phyloP scores from a whole-genome alignment of 148 eudicot species.

The Heliosperma pusillum region DNA sequence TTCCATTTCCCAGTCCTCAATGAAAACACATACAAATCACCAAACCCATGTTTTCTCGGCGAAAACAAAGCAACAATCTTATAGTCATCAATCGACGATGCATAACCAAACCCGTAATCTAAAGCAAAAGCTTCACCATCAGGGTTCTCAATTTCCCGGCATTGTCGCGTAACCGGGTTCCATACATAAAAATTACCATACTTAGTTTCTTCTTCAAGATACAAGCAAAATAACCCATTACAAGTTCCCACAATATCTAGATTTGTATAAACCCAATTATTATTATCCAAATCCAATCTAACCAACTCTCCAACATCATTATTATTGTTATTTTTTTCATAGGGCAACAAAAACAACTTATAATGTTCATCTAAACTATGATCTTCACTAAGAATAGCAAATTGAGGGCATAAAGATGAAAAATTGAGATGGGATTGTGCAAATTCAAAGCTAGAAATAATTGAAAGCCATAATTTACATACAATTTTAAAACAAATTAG shows the following conservation, averaged over 20 bases:
- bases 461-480: slow-evolving; percentile 16
- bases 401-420: slow-evolving; percentile 4
- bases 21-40: slow-evolving; percentile 13
- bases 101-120: slow-evolving; percentile 28
- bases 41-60: not conserved
- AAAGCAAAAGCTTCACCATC: not conserved
- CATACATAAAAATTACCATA: slow-evolving; percentile 17
- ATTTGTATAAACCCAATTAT: not conserved
- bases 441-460: slow-evolving; percentile 20
- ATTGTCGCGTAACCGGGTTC: slow-evolving; percentile 20
- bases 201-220: slow-evolving; percentile 12
- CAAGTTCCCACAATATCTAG: slow-evolving; percentile 18
- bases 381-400: slow-evolving; percentile 15
- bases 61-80: slow-evolving; percentile 18
- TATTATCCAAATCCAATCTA: slow-evolving; percentile 7
- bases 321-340: not conserved
- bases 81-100: slow-evolving; percentile 17
- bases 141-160: slow-evolving; percentile 3
- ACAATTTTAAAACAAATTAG: slow-evolving; percentile 26
- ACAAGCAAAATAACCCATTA: slow-evolving; percentile 25
- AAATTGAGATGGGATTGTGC: slow-evolving; percentile 21
- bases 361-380: not conserved
- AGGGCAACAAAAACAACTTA: slow-evolving; percentile 9
- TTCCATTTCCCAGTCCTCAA: slow-evolving; percentile 17
- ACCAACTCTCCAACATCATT: slow-evolving; percentile 2